Evolutionary conservation across 2,329 filamentous ascomycete genomes (phyloP), one percentile per base, ranked within the genome.

Genomic region (Calonectria honghensis): DNA sequence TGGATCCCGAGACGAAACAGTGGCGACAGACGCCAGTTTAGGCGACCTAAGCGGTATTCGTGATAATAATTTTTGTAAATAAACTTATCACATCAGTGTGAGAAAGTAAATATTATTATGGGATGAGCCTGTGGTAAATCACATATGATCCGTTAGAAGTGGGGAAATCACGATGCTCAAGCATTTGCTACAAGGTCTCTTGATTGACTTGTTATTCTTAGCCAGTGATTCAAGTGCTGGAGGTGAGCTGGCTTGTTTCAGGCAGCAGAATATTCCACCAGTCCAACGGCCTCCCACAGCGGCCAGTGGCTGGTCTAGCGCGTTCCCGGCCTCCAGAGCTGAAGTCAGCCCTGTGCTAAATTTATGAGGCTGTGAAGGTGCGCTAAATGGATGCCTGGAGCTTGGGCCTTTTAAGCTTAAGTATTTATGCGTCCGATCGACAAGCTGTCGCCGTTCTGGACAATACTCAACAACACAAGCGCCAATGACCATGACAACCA

Each of bases 401-500:
- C 27, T 32, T 29, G 51, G 11, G 18, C 51, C 35, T 29, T 18
- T 48, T 50, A 65, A 65, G 41, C 20, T 65, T 45, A 35, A 35
- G 11, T 35, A 48, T 61, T 61, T 41, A 63, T 63, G 57, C 57
- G 20, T 14, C 35, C 35, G 6, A 29, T 41, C n/a, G 18, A 11
- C n/a, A 24, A 27, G 3, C 37, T 20, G 35, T 11, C 20, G 1
- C 10, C 14, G 14, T 39, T 27, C 37, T 2, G 27, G 39, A 24
- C 9, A 29, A 11, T 18, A 27, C 6, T 29, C n/a, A 9, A 18
- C 16, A 41, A 9, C 18, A 32, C 27, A 48, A 27, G n/a, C 13
- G 32, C 20, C 18, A 27, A 16, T 10, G 4, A 61, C n/a, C 9
- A 57, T 20, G 35, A 81, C 80, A 77, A 1, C 72, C 0, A 64